Evolutionary conservation across 306 rosid species (phyloP), one percentile per base, ranked within the genome.

Genomic region (Pyrus betulifolia): DNA sequence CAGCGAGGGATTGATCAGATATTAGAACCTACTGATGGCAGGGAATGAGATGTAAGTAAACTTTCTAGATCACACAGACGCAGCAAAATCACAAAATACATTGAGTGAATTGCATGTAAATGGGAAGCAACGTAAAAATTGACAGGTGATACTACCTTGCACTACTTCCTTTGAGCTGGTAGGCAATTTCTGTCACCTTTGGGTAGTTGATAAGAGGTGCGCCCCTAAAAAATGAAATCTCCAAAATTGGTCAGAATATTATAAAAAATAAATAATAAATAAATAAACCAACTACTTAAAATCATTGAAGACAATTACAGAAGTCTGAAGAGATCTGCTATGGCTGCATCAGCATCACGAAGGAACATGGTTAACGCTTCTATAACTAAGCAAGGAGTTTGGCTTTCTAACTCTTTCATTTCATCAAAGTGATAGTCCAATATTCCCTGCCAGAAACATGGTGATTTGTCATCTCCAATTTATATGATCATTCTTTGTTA

Each of bases 371-470:
- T 19, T 67, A 70, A 2, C 14, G 35, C 18, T 22, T 78, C 52
- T 25, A 55, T 44, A 17, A 69, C 21, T n/a, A 42, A 70, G 51
- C 6, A 19, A 1, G 75, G 76, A 58, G 71, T 61, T 4, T 70
- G 33, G 1, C 19, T 69, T 11, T 23, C 14, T n/a, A 70, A 14
- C 8, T 6, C 42, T 28, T 46, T 31, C 40, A 70, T 21, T 30
- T n/a, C 9, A 4, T 59, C 58, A 23, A 70, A 78, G 27, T 70
- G 13, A 19, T 0, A 12, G 54, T 78, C 81, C 65, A 78, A 21
- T 42, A 69, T 45, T 14, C 81, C 76, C 81, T 70, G 70, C 62
- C 8, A 58, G 25, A 23, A 60, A 60, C 58, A 70, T 44, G 61
- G 28, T 12, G 22, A 22, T 57, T 61, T 2, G 25, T 23, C 15